Percentiles rank a stretch among this genome's conserved stretches.
These are phyloP conservation scores for Teratosphaeria pseudoeucalypti DNA, from an alignment of 2,329 filamentous ascomycete genomes.

Conservation along the genomic window DNA sequence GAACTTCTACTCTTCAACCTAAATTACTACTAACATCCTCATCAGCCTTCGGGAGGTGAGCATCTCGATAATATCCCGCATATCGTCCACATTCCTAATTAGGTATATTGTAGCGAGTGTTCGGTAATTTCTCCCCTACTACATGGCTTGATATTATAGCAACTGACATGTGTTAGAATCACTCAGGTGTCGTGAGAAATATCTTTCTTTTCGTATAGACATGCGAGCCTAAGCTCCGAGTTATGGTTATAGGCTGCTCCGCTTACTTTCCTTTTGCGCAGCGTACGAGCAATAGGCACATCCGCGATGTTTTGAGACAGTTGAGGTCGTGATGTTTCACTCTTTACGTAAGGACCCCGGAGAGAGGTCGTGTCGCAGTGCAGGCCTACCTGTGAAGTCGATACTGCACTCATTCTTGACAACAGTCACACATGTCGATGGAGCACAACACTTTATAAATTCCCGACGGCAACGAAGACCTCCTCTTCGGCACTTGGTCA, in stretches of 20 bases:
- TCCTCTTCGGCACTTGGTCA: too few relatives aligned
- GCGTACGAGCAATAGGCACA: too few relatives aligned
- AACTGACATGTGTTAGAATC: background rate
- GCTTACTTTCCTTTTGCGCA: background rate
- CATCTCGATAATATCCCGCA: background rate
- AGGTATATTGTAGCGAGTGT: background rate
- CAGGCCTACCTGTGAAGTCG: too few relatives aligned
- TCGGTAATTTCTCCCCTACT: background rate
- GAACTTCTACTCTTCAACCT: background rate
- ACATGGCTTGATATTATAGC: background rate
- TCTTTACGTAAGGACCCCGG: too few relatives aligned
- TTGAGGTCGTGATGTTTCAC: too few relatives aligned
- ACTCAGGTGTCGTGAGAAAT: background rate
- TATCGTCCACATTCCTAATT: background rate
- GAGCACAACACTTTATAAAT: too few relatives aligned
- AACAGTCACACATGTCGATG: too few relatives aligned
- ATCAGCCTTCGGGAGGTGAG: background rate
- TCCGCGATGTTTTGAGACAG: too few relatives aligned
- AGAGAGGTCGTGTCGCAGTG: too few relatives aligned
- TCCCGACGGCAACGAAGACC: too few relatives aligned
- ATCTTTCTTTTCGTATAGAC: background rate
- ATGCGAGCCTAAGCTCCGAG: background rate
- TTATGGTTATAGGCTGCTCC: background rate
- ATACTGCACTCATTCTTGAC: too few relatives aligned
- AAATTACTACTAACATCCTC: background rate